A percentile compares a stretch with the other conserved stretches of the same genome.
These are phyloP conservation scores for Penicillium griseofulvum DNA, from an alignment of 2,329 filamentous ascomycete genomes.

Conservation along the genomic window DNA sequence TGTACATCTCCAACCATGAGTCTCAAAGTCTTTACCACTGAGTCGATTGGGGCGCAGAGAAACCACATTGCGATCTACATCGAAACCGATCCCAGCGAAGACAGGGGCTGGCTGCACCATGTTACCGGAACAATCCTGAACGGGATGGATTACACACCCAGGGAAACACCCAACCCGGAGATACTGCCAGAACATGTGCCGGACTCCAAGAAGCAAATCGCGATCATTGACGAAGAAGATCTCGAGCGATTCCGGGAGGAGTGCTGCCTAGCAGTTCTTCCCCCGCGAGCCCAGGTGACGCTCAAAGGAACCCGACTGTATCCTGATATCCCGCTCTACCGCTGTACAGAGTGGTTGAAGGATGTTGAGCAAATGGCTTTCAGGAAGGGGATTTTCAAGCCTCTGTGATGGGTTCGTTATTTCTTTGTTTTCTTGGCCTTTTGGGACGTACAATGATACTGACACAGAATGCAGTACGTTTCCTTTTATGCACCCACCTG, in stretches of 20 bases:
- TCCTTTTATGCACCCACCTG: neutral
- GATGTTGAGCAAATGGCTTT: conserved; percentile 18
- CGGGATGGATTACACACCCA: conserved; percentile 15
- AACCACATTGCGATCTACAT: conserved; percentile 21
- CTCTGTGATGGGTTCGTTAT: neutral
- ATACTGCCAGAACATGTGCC: conserved; percentile 7
- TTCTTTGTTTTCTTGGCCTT: neutral
- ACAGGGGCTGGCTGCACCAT: conserved; percentile 12
- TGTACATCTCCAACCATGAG: neutral
- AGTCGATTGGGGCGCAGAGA: conserved; percentile 10
- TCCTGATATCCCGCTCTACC: conserved; percentile 15
- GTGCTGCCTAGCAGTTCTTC: conserved; percentile 11
- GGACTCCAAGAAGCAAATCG: conserved; percentile 14
- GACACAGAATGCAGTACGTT: neutral
- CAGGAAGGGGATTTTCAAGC: conserved; percentile 16
- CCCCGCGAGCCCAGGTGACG: conserved; percentile 14
- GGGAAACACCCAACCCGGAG: conserved; percentile 9
- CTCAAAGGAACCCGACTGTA: conserved; percentile 9
- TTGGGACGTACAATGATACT: neutral
- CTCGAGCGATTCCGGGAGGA: conserved; percentile 12
- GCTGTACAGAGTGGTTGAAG: conserved; percentile 16
- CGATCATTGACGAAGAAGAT: conserved; percentile 12
- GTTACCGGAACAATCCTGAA: conserved; percentile 19
- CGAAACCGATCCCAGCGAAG: conserved; percentile 12
- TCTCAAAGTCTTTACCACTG: conserved; percentile 15